phyloP scores from a whole-genome alignment of 2,329 filamentous ascomycete species.

The Penicillium rolfsii region DNA sequence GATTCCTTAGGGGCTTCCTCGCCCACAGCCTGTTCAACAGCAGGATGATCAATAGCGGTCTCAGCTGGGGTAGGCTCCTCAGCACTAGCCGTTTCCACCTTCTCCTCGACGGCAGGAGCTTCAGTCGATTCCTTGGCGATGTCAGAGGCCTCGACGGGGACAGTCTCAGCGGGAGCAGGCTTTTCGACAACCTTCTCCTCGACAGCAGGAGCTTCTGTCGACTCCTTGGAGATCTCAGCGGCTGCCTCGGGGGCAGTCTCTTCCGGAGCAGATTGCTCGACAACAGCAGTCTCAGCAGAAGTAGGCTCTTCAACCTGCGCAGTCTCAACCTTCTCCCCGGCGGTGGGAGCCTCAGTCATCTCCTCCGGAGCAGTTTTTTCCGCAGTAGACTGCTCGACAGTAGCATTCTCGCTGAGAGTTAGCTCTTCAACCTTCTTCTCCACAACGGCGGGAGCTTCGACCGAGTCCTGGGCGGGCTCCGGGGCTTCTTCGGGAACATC shows the following conservation, averaged over 20 bases:
- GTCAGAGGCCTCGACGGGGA: background rate
- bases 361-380: conserved; percentile 9
- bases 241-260: background rate
- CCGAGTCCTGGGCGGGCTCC: background rate
- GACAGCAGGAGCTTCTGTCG: background rate
- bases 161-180: background rate
- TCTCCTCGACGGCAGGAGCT: background rate
- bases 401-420: background rate
- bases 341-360: background rate
- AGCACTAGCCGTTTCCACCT: background rate
- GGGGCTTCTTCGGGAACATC: background rate
- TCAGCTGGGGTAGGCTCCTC: background rate
- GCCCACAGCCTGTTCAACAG: conserved; percentile 17
- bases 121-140: background rate
- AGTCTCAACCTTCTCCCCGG: background rate
- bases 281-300: background rate
- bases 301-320: background rate
- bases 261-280: background rate
- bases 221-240: background rate
- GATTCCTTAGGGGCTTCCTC: conserved; percentile 2
- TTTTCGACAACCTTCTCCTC: background rate
- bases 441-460: background rate
- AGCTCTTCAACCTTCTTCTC: background rate
- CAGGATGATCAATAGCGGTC: conserved; percentile 18
- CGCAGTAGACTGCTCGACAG: background rate